Base-by-base conservation (phyloP, 2,329 filamentous ascomycete species). In the Penicillium brasilianum region DNA sequence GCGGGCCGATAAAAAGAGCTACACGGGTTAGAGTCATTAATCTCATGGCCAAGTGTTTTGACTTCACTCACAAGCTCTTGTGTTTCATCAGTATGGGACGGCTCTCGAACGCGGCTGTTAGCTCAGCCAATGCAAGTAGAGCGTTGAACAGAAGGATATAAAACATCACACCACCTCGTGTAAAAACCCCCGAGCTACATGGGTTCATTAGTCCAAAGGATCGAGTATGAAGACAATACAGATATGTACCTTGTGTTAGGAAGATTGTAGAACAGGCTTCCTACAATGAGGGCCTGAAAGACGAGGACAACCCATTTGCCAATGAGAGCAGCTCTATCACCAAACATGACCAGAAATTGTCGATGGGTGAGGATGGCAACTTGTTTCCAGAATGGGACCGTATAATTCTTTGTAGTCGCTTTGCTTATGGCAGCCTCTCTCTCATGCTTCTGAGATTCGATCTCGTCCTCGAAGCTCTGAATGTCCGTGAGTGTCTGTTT, bases 41-140 rank as follows among this genome's bases (percentile, higher is more conserved):
- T 30, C 13, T 5, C n/a, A 16, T 22, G 22, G 37, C 20, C 25
- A 4, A 0, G 1, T 4, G 7, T 28, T 6, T 28, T 28, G 6
- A 28, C 2, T 5, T 14, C 16, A 59, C 78, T 65, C 61, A 80
- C 78, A 90, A 90, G 25, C 83, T 86, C 70, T 90, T 90, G 74
- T 91, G 88, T 72, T 90, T 90, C 56, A 89, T 76, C 41, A 91
- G 74, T 58, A 91, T 89, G 0, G 87, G 88, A 48, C 88, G 84
- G 22, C 83, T 84, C 51, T 82, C 76, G 65, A 90, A 91, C 0
- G 87, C 83, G 1, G 86, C 75, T 0, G 87, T 86, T 43, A 87
- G 79, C 68, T 90, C 86, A 5, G 84, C 83, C 50, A 89, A 72
- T 4, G 87, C 85, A 34, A 88, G 78, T 9, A 89, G 76, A 11